Evolutionary conservation across 2,329 filamentous ascomycete genomes (phyloP).

Genomic region (Madurella mycetomatis): DNA sequence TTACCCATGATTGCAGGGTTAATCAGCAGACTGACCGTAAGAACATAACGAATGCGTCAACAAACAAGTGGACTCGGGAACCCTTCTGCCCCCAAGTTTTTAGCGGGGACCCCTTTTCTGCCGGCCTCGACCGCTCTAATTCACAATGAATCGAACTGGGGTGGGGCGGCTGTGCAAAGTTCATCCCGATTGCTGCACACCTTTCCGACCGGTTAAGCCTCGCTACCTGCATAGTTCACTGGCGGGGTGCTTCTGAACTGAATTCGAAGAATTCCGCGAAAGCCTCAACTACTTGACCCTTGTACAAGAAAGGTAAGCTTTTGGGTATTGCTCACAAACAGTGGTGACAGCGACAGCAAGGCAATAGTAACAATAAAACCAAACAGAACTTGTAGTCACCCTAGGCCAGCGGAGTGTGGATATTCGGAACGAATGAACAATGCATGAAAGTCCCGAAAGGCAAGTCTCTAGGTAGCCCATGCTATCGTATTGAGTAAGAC

Average conservation of each 20-base stretch:
- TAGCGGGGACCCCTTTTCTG: conserved; percentile 20
- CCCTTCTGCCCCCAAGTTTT: conserved; percentile 12
- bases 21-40: background rate
- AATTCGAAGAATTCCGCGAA: background rate
- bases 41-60: too few species aligned
- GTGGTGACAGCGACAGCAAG: too few species aligned
- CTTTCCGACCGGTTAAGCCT: background rate
- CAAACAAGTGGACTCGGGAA: too few species aligned
- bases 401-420: too few species aligned
- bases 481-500: too few species aligned
- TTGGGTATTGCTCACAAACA: background rate
- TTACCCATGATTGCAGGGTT: conserved; percentile 32
- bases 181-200: conserved; percentile 9
- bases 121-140: conserved; percentile 12
- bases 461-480: too few species aligned
- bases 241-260: conserved; percentile 1
- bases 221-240: background rate
- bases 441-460: too few species aligned
- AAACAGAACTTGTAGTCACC: too few species aligned
- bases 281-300: background rate
- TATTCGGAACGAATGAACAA: too few species aligned
- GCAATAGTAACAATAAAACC: too few species aligned
- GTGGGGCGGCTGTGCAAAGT: conserved; percentile 1
- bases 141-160: conserved; percentile 7
- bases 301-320: background rate